These are phyloP conservation scores for Choiromyces venosus DNA, from an alignment of 495 filamentous ascomycete genomes.

Conservation along the genomic window DNA sequence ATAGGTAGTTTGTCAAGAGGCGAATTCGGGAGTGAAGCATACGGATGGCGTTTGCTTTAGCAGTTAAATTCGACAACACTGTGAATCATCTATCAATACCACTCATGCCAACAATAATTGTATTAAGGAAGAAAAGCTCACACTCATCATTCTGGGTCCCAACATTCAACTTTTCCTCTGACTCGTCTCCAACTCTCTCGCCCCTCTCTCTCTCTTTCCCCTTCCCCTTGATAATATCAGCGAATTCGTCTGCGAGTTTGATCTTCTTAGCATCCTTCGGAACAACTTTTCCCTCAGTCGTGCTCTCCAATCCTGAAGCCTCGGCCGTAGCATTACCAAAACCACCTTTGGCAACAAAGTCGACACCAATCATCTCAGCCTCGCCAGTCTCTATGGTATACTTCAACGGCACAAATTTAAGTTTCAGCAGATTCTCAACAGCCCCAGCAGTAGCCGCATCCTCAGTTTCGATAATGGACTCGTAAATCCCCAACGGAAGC, in stretches of 20 bases:
- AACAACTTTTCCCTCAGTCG: slow-evolving; percentile 14
- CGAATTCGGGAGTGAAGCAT: slow-evolving; percentile 81
- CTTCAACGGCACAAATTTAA: slow-evolving; percentile 75
- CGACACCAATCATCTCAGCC: slow-evolving; percentile 94
- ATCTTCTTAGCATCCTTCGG: slow-evolving; percentile 47
- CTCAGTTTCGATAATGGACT: slow-evolving; percentile 68
- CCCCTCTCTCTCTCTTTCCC: slow-evolving; percentile 44
- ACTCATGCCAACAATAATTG: background rate
- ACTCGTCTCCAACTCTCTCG: slow-evolving; percentile 43
- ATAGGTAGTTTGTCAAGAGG: slow-evolving; percentile 74
- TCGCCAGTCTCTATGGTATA: slow-evolving; percentile 89
- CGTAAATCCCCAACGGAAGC: slow-evolving; percentile 84
- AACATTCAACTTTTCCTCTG: slow-evolving; percentile 11
- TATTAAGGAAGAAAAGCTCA: slow-evolving; percentile 37
- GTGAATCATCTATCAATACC: background rate
- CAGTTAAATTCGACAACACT: slow-evolving; percentile 68
- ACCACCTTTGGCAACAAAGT: slow-evolving; percentile 78
- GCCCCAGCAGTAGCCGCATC: slow-evolving; percentile 51
- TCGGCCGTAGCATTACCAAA: slow-evolving; percentile 64
- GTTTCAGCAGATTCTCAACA: slow-evolving; percentile 63
- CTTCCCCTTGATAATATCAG: slow-evolving; percentile 41
- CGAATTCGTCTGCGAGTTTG: slow-evolving; percentile 41
- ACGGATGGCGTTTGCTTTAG: slow-evolving; percentile 84
- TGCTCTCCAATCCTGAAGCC: slow-evolving; percentile 36
- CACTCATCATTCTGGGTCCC: slow-evolving; percentile 43